Evolutionary conservation across 2,329 filamentous ascomycete species (phyloP).

Genomic region (Arthrobotrys sinensis): DNA sequence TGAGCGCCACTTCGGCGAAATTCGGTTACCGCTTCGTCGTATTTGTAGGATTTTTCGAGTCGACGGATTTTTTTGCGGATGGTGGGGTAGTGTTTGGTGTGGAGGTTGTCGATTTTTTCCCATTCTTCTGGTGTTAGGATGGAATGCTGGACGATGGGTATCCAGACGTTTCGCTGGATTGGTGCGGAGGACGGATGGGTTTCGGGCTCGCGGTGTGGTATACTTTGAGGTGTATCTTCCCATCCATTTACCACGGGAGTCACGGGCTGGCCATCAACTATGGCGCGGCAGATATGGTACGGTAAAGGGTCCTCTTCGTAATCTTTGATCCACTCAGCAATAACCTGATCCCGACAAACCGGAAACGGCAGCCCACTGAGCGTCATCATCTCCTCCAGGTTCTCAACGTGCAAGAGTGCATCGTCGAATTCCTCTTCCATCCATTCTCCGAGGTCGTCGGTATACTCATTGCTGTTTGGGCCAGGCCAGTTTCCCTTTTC

Average conservation of each 20-base stretch:
- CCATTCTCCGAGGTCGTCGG: constrained; percentile 15
- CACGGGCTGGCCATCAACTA: not conserved
- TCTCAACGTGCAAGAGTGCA: not conserved
- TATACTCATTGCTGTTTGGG: constrained; percentile 22
- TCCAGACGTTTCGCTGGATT: not conserved
- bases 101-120: constrained; percentile 1
- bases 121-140: constrained; percentile 33
- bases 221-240: not conserved
- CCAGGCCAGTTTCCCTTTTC: not conserved
- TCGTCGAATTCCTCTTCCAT: constrained; percentile 2
- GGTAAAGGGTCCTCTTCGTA: constrained; percentile 10
- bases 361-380: not conserved
- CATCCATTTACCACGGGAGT: not conserved
- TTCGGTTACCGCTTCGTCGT: not conserved
- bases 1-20: constrained; percentile 30
- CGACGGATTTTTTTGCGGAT: not conserved
- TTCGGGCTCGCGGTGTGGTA: not conserved
- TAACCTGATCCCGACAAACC: not conserved
- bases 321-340: not conserved
- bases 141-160: not conserved
- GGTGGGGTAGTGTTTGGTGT: constrained; percentile 1
- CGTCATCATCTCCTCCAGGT: not conserved
- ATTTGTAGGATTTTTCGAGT: not conserved
- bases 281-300: constrained; percentile 3
- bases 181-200: not conserved